phyloP scores from a whole-genome alignment of 306 rosid species.

The Clitoria ternatea region DNA sequence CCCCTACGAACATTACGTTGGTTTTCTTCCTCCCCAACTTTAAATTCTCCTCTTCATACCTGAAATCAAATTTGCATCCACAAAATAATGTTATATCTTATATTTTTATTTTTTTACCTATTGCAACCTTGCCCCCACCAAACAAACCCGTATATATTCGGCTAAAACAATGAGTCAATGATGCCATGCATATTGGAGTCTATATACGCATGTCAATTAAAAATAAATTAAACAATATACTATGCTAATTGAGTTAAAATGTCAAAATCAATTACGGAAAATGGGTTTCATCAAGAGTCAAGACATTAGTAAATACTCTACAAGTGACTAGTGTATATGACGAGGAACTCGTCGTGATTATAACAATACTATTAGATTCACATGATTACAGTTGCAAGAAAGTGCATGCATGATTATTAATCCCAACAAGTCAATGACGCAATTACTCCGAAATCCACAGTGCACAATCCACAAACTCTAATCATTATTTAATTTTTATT shows the following conservation, averaged over 20 bases:
- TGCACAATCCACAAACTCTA: background rate
- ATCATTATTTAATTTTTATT: too few species aligned
- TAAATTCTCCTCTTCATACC: constrained; percentile 80
- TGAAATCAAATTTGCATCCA: constrained; percentile 16
- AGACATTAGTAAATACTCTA: background rate
- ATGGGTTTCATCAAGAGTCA: background rate
- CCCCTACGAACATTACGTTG: constrained; percentile 84
- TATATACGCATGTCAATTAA: background rate
- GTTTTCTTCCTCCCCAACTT: constrained; percentile 87
- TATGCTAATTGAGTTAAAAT: too few species aligned
- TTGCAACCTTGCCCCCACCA: background rate
- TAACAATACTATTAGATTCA: too few species aligned
- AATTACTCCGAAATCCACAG: constrained; percentile 8
- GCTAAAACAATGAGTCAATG: background rate
- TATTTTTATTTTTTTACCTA: too few species aligned
- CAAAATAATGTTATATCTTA: background rate
- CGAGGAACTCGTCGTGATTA: too few species aligned
- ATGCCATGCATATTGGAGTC: background rate
- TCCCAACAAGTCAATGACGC: constrained; percentile 33
- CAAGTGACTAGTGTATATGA: too few species aligned
- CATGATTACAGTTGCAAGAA: constrained; percentile 23
- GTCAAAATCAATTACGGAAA: background rate
- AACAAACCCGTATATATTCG: background rate
- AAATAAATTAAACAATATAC: too few species aligned
- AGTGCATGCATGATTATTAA: constrained; percentile 14